Percentiles rank a stretch among this genome's conserved stretches.
phyloP scores from a whole-genome alignment of 2,329 filamentous ascomycete genomes.

The Apiospora pterosperma region DNA sequence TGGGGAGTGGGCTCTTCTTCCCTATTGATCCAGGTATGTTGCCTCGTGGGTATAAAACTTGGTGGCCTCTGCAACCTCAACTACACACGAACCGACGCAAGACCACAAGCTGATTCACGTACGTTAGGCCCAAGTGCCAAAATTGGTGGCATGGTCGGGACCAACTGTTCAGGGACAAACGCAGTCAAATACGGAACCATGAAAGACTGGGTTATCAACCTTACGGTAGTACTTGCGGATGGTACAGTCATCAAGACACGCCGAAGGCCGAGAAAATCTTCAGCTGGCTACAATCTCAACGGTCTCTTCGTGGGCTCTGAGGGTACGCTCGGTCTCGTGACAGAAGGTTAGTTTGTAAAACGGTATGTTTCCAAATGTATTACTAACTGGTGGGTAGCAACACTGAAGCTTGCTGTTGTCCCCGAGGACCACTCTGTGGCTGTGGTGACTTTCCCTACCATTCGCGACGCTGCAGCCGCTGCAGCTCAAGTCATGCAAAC shows the following conservation, averaged over 20 bases:
- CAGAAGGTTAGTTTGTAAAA: constrained; percentile 50
- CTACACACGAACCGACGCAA: neutral
- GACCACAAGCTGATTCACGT: neutral
- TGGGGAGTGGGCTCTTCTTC: constrained; percentile 78
- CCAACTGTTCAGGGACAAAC: constrained; percentile 75
- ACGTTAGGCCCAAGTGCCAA: constrained; percentile 58
- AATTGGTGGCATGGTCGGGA: constrained; percentile 81
- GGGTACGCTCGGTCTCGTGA: constrained; percentile 77
- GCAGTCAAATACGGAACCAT: constrained; percentile 80
- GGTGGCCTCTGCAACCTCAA: constrained; percentile 22
- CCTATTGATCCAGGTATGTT: constrained; percentile 77
- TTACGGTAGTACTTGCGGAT: constrained; percentile 77
- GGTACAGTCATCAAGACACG: constrained; percentile 77
- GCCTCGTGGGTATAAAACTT: constrained; percentile 11
- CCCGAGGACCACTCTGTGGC: constrained; percentile 75
- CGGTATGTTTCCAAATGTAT: neutral
- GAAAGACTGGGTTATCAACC: constrained; percentile 83
- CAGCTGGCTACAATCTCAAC: constrained; percentile 81
- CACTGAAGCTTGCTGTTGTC: constrained; percentile 73
- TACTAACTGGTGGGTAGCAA: constrained; percentile 43
- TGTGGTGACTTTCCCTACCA: constrained; percentile 74
- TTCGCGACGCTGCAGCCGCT: constrained; percentile 71
- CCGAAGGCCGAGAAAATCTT: constrained; percentile 73
- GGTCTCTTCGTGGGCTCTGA: constrained; percentile 77
- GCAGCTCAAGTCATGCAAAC: constrained; percentile 74